Conservation (phyloP, 495 filamentous ascomycete species). For the Penicillium silybi region DNA sequence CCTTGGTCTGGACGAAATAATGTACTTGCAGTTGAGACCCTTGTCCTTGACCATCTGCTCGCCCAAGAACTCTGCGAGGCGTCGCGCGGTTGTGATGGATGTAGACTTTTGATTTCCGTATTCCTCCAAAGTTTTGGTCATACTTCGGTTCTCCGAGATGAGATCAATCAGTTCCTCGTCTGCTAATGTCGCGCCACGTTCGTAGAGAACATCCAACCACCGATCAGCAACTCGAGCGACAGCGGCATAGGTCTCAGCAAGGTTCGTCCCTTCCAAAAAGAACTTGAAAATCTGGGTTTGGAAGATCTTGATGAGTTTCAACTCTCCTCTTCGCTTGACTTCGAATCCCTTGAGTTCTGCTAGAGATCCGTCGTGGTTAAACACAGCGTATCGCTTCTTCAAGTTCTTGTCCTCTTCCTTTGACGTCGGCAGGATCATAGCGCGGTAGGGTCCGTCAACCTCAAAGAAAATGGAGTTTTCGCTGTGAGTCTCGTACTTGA, state of each 20-base stretch:
- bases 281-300: constrained; percentile 99
- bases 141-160: constrained; percentile 97
- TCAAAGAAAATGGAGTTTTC: constrained; percentile 99
- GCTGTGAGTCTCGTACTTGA: constrained; percentile 90
- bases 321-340: constrained; percentile 93
- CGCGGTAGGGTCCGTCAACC: constrained; percentile 94
- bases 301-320: constrained; percentile 99
- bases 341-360: constrained; percentile 99
- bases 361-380: constrained; percentile 94
- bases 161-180: constrained; percentile 98
- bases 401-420: constrained; percentile 99
- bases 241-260: constrained; percentile 83
- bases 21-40: constrained; percentile 98
- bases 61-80: constrained; percentile 91
- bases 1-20: constrained; percentile 84
- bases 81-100: constrained; percentile 95
- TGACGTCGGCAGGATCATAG: constrained; percentile 95
- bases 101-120: constrained; percentile 95
- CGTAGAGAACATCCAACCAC: constrained; percentile 92
- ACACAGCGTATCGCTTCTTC: constrained; percentile 98
- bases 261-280: constrained; percentile 84
- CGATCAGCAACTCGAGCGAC: constrained; percentile 94
- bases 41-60: constrained; percentile 99
- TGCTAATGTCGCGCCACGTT: constrained; percentile 78
- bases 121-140: constrained; percentile 93